Evolutionary conservation across 1,284 basidiomycete species (phyloP), one percentile per base, ranked within the genome.

Genomic region (Taiwanofungus camphoratus): DNA sequence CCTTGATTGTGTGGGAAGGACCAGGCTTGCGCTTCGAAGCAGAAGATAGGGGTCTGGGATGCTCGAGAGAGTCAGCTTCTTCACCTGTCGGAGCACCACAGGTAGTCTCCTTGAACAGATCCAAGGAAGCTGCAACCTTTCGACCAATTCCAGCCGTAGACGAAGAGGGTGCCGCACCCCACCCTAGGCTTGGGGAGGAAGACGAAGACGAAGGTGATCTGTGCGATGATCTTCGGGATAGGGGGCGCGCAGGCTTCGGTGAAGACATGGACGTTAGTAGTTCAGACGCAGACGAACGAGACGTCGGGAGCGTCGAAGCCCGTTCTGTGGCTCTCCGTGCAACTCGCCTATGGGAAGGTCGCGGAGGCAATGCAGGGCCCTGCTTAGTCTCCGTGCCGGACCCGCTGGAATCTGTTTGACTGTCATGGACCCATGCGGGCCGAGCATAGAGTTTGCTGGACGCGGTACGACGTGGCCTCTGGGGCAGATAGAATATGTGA

Each of bases 101-200:
- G 19, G 72, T 65, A 0, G 85, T 82, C 64, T 87, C 83, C 55
- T 83, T 87, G 69, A 89, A 89, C 5, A 89, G 70, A 53, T 87
- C 80, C 8, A 89, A 69, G 7, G 81, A 79, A 4, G 81, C 85
- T 1, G 87, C 87, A 32, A 89, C 85, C 60, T 89, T 89, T 51
- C 86, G 77, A 24, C 84, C 81, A 36, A 82, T 83, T 13, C 78
- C 78, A 16, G 74, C 49, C 12, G 62, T 52, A n/a, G 56, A 57
- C 35, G 33, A 50, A 31, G 53, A 56, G 18, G 49, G 56, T 12
- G 31, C 13, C 27, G 50, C 48, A 31, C 42, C 44, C 33, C 48
- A 52, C 24, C 50, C 50, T 3, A 52, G 50, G 36, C 50, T 51
- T n/a, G 58, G 53, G 1, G 76, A 73, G 3, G 70, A 69, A 9